These are phyloP conservation scores for Blastobotrys illinoisensis DNA, from an alignment of 1,139 yeast species.

Conservation along the genomic window DNA sequence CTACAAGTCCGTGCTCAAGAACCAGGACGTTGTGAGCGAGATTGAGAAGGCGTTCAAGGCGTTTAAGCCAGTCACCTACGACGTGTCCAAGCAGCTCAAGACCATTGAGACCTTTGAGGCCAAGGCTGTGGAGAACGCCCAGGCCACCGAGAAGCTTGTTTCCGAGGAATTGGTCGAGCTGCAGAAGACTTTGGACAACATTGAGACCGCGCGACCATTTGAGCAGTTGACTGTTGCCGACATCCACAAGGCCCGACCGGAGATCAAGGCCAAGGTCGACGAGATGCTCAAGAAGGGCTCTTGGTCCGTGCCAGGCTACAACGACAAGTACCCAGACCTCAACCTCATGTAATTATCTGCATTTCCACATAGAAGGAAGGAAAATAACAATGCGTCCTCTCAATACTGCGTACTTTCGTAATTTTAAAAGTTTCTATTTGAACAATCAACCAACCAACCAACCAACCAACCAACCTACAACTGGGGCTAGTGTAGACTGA, in stretches of 20 bases:
- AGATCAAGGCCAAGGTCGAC: conserved; percentile 90
- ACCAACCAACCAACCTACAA: too few species aligned
- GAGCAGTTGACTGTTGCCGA: conserved; percentile 96
- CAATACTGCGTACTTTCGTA: too few species aligned
- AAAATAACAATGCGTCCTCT: neutral
- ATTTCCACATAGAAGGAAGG: conserved; percentile 15
- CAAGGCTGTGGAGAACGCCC: conserved; percentile 94
- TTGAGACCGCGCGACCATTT: conserved; percentile 95
- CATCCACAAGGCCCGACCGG: conserved; percentile 92
- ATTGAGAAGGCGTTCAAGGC: conserved; percentile 68
- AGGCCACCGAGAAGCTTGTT: conserved; percentile 86
- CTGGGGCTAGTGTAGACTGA: too few species aligned
- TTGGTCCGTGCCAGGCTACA: conserved; percentile 98
- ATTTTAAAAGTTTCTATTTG: too few species aligned
- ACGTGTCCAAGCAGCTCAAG: conserved; percentile 83
- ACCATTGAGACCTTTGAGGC: conserved; percentile 90
- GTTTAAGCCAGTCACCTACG: conserved; percentile 81
- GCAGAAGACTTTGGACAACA: conserved; percentile 83
- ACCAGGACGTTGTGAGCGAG: conserved; percentile 73
- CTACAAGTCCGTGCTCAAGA: conserved; percentile 77
- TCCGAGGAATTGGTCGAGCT: conserved; percentile 79
- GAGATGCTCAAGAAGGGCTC: conserved; percentile 96
- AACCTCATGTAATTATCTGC: conserved; percentile 65
- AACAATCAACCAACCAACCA: too few species aligned
- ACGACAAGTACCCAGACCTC: conserved; percentile 94